Evolutionary conservation across 2,329 filamentous ascomycete genomes (phyloP).

Genomic region (Coniella vitis): DNA sequence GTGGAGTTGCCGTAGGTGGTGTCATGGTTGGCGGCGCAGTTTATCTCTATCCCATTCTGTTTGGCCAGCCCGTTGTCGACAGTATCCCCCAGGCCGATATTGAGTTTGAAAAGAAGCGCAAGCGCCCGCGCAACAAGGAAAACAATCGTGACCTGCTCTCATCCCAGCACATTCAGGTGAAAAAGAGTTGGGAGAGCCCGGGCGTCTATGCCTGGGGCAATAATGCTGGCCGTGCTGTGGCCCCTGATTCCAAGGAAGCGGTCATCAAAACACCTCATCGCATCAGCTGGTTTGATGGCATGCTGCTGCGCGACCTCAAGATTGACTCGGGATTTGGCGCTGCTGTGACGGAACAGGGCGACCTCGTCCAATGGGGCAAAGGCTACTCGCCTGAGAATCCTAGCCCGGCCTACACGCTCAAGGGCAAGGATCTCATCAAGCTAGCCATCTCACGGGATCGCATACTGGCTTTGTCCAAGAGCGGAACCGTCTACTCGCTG

Average conservation of each 20-base stretch:
- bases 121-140: slow-evolving; percentile 54
- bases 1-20: slow-evolving; percentile 1
- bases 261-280: slow-evolving; percentile 75
- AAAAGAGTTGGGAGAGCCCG: slow-evolving; percentile 72
- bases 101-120: slow-evolving; percentile 61
- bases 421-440: slow-evolving; percentile 72
- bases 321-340: slow-evolving; percentile 75
- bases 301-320: slow-evolving; percentile 80
- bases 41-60: slow-evolving; percentile 12
- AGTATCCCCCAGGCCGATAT: slow-evolving; percentile 43
- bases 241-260: slow-evolving; percentile 70
- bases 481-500: slow-evolving; percentile 77
- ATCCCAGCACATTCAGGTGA: slow-evolving; percentile 82
- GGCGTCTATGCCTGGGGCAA: slow-evolving; percentile 93
- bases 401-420: slow-evolving; percentile 64
- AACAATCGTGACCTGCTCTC: slow-evolving; percentile 71
- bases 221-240: slow-evolving; percentile 77
- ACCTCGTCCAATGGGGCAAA: slow-evolving; percentile 86
- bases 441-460: slow-evolving; percentile 75
- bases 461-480: slow-evolving; percentile 68
- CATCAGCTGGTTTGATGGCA: slow-evolving; percentile 75
- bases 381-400: slow-evolving; percentile 61
- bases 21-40: slow-evolving; percentile 3
- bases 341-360: slow-evolving; percentile 79
- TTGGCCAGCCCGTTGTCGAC: slow-evolving; percentile 14